These are phyloP conservation scores for Zasmidium citrigriseum DNA, from an alignment of 2,329 filamentous ascomycete genomes.

Conservation along the genomic window DNA sequence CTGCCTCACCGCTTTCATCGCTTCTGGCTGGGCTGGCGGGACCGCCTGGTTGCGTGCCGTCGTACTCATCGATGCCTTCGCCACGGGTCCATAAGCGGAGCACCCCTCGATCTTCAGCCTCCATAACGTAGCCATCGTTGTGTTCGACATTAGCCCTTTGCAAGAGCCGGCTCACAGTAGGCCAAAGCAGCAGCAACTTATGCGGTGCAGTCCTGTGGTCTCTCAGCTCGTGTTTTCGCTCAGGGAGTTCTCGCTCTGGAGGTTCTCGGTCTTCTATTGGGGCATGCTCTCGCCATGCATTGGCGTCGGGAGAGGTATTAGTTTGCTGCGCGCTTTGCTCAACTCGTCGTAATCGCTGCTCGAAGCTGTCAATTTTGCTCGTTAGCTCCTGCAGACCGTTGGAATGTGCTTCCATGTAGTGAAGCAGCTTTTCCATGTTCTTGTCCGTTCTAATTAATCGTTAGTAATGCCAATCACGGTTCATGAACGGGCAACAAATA, in stretches of 20 bases:
- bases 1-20: slow-evolving; percentile 35
- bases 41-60: slow-evolving; percentile 35
- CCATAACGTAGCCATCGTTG: slow-evolving; percentile 38
- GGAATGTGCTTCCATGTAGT: slow-evolving; percentile 43
- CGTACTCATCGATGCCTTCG: slow-evolving; percentile 41
- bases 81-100: slow-evolving; percentile 39
- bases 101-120: slow-evolving; percentile 39
- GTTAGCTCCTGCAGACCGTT: slow-evolving; percentile 29
- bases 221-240: slow-evolving; percentile 69
- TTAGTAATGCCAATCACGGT: slow-evolving; percentile 21
- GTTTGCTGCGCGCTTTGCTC: slow-evolving; percentile 22
- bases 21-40: slow-evolving; percentile 43
- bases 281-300: slow-evolving; percentile 16
- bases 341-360: slow-evolving; percentile 27
- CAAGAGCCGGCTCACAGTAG: slow-evolving; percentile 39
- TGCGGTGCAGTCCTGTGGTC: slow-evolving; percentile 92
- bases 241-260: slow-evolving; percentile 36
- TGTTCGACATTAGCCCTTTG: slow-evolving; percentile 26
- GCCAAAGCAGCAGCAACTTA: slow-evolving; percentile 71
- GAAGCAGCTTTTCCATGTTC: slow-evolving; percentile 52
- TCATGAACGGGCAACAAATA: slow-evolving; percentile 47
- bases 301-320: slow-evolving; percentile 10
- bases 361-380: slow-evolving; percentile 27
- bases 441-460: slow-evolving; percentile 46
- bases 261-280: slow-evolving; percentile 24